Evolutionary conservation across 768 basidiomycete species (phyloP).

Genomic region (Agaricus bisporus): DNA sequence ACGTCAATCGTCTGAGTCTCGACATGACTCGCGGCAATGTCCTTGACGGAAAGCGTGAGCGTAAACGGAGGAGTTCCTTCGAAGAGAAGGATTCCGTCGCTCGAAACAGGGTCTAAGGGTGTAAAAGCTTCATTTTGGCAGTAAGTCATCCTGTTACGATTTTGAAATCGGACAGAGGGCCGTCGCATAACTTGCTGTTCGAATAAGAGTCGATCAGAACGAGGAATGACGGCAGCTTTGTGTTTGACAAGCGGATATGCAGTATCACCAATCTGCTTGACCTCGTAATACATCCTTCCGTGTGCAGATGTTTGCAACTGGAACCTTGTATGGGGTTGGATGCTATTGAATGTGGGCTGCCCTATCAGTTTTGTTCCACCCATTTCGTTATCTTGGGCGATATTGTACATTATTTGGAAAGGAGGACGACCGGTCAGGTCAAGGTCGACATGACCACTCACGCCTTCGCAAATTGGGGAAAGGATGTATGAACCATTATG

Average conservation of each 20-base stretch:
- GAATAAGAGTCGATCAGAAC: constrained; percentile 63
- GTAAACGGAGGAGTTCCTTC: constrained; percentile 86
- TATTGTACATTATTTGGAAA: constrained; percentile 89
- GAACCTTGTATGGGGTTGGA: constrained; percentile 73
- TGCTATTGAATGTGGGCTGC: constrained; percentile 79
- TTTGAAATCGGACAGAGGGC: constrained; percentile 77
- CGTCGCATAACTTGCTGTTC: constrained; percentile 82
- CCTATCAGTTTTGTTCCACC: constrained; percentile 69
- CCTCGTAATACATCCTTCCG: constrained; percentile 84
- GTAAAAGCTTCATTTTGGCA: constrained; percentile 69
- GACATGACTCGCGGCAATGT: constrained; percentile 64
- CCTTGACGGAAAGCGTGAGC: constrained; percentile 68
- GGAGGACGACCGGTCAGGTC: constrained; percentile 82
- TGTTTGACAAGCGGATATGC: constrained; percentile 76
- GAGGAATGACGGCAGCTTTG: constrained; percentile 57
- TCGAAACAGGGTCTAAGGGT: constrained; percentile 42
- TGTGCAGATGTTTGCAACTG: constrained; percentile 73
- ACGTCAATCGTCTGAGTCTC: constrained; percentile 51
- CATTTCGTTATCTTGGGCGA: constrained; percentile 60
- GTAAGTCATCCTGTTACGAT: constrained; percentile 57
- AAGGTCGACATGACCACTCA: constrained; percentile 76
- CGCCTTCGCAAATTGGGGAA: constrained; percentile 76
- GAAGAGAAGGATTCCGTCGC: constrained; percentile 61
- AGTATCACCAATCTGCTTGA: constrained; percentile 82
- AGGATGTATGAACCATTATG: constrained; percentile 74